These are phyloP conservation scores for Kodamaea restingae DNA, from an alignment of 805 yeast genomes.

Conservation along the genomic window DNA sequence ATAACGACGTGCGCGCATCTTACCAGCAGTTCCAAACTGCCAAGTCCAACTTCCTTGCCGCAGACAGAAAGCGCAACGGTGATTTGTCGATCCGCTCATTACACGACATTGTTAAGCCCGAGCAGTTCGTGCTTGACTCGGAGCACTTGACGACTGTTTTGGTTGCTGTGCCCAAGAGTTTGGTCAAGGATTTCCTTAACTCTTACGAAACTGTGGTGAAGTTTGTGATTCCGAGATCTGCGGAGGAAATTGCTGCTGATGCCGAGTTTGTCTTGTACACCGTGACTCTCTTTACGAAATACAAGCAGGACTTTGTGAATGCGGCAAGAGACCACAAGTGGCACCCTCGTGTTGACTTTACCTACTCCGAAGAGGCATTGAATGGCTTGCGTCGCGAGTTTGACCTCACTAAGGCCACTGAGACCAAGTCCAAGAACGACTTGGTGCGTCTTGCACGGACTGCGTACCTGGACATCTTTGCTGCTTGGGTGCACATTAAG, in stretches of 20 bases:
- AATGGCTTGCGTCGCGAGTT: conserved; percentile 75
- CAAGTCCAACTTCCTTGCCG: conserved; percentile 76
- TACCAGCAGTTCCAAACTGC: conserved; percentile 75
- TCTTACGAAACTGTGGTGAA: conserved; percentile 72
- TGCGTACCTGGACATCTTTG: conserved; percentile 82
- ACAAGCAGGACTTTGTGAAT: conserved; percentile 59
- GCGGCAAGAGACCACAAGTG: conserved; percentile 81
- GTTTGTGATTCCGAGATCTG: conserved; percentile 91
- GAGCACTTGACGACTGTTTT: conserved; percentile 85
- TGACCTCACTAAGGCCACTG: conserved; percentile 68
- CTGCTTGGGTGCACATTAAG: conserved; percentile 89
- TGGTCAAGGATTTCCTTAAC: conserved; percentile 56
- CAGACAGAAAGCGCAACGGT: conserved; percentile 91
- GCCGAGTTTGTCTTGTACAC: conserved; percentile 68
- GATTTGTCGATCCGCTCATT: conserved; percentile 87
- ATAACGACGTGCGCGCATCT: conserved; percentile 77
- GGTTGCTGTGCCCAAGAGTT: conserved; percentile 77
- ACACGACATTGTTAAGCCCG: conserved; percentile 80
- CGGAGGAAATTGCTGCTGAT: conserved; percentile 65
- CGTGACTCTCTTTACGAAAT: conserved; percentile 83
- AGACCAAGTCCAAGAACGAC: conserved; percentile 70
- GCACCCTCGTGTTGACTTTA: conserved; percentile 84
- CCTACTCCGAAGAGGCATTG: conserved; percentile 73
- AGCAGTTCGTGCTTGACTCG: conserved; percentile 78
- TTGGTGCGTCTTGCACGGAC: conserved; percentile 78